Percentiles rank a stretch among this genome's conserved stretches.
Conservation (phyloP, 345 rosid genomes). For the Sonneratia caseolaris region DNA sequence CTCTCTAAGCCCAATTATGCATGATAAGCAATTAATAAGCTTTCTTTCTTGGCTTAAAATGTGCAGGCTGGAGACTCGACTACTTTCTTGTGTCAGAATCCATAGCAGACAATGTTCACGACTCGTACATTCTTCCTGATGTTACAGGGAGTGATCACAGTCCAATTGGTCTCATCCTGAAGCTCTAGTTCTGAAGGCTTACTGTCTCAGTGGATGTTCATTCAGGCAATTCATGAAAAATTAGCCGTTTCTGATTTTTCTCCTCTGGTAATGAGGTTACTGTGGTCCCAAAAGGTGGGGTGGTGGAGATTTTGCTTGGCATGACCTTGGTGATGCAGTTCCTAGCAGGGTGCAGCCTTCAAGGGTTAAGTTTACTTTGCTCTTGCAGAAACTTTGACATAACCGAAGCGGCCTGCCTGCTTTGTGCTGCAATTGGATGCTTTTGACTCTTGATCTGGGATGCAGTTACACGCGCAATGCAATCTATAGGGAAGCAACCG, state of each 20-base stretch:
- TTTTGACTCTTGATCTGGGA: not conserved
- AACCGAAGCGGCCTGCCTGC: not conserved
- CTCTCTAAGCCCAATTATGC: not conserved
- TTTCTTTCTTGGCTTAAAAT: conserved; percentile 6
- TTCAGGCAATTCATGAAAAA: not conserved
- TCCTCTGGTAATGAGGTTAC: not conserved
- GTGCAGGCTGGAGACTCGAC: conserved; percentile 94
- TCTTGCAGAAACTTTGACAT: not conserved
- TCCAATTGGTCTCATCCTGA: conserved; percentile 70
- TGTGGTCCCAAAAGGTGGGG: not conserved
- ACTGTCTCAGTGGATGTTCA: not conserved
- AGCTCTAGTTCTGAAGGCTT: conserved; percentile 32
- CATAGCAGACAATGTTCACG: conserved; percentile 61
- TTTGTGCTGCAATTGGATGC: not conserved
- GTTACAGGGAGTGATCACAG: conserved; percentile 84
- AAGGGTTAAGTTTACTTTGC: not conserved
- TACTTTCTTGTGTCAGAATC: conserved; percentile 87
- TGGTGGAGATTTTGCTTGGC: not conserved
- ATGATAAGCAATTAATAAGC: not conserved
- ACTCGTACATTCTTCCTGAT: conserved; percentile 83
- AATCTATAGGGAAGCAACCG: not conserved
- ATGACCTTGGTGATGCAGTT: not conserved
- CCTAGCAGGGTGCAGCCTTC: not conserved
- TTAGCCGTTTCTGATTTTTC: not conserved
- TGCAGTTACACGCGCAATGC: no score